A percentile compares a stretch with the other conserved stretches of the same genome.
Evolutionary conservation across 2,329 filamentous ascomycete genomes (phyloP).

Genomic region (Phialemonium atrogriseum): DNA sequence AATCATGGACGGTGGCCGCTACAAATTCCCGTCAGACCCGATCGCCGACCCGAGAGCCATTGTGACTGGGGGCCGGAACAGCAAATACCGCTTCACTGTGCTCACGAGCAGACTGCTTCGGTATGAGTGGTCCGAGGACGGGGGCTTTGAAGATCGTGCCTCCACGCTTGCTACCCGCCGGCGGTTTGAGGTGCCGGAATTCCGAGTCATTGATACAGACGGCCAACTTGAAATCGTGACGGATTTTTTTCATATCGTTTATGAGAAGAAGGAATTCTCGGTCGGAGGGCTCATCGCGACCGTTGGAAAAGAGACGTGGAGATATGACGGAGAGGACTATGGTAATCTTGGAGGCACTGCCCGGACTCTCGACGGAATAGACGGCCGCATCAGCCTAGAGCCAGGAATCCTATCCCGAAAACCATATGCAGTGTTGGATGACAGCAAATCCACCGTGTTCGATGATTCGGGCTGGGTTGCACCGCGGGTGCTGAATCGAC

Average conservation of each 20-base stretch:
- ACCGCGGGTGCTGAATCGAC: constrained; percentile 10
- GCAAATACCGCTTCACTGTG: constrained; percentile 51
- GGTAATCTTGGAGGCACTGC: constrained; percentile 33
- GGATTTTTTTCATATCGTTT: constrained; percentile 43
- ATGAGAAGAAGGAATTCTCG: constrained; percentile 49
- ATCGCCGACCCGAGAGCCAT: constrained; percentile 34
- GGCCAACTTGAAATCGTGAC: constrained; percentile 47
- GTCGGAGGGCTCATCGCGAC: constrained; percentile 38
- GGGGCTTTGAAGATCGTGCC: constrained; percentile 52
- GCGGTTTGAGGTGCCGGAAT: constrained; percentile 33
- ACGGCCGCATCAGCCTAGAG: constrained; percentile 17
- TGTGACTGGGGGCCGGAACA: constrained; percentile 25
- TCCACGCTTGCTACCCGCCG: constrained; percentile 54
- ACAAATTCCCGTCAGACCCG: constrained; percentile 33
- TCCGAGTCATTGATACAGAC: constrained; percentile 35
- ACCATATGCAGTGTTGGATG: constrained; percentile 15
- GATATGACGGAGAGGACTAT: constrained; percentile 36
- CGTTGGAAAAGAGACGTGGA: constrained; percentile 39
- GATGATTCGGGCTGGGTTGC: constrained; percentile 15
- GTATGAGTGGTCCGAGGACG: constrained; percentile 54
- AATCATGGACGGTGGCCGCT: constrained; percentile 16
- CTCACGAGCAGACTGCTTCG: constrained; percentile 48
- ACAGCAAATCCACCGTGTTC: constrained; percentile 17
- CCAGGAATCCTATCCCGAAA: constrained; percentile 16
- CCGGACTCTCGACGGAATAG: constrained; percentile 22